Evolutionary conservation across 306 rosid species (phyloP), one percentile per base, ranked within the genome.

Genomic region (Dalbergia cultrata): DNA sequence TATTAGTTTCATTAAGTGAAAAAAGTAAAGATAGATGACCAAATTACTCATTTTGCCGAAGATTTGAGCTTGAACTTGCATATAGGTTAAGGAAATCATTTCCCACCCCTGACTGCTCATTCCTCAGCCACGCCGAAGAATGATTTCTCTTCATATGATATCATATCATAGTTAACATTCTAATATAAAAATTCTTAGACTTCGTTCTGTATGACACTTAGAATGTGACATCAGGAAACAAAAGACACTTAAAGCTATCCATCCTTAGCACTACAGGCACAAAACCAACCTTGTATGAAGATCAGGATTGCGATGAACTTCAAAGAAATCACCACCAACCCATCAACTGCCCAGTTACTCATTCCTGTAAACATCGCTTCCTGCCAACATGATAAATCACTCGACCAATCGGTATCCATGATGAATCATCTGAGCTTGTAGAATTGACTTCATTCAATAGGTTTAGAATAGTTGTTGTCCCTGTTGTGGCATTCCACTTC

Each of bases 401-500:
- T 81, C 45, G 37, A 63, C 53, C 83, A 70, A 53, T 57, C 16
- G 44, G 52, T 57, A 16, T 53, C 78, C 44, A 41, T 13, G 52
- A 79, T 47, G 72, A 79, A 75, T 75, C 82, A 75, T 74, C 53
- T 26, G 75, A 58, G 69, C 80, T 78, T 14, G 70, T n/a, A 44
- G 81, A 72, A 59, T 69, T 18, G 65, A 54, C 50, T 67, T 19
- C 52, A 63, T 35, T 21, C 34, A 43, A 53, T 18, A 17, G 68
- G 61, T 80, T 71, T 78, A 90, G 16, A 85, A 58, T 75, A 83
- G 41, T 37, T 5, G 85, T 34, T 53, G 81, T 64, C 77, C 85
- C 43, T 84, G 92, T 18, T 87, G 93, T 62, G 84, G 90, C 85
- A 85, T 80, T 82, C 97, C 98, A 43, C 98, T 91, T 89, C 97